Percentiles rank a stretch among this genome's conserved stretches.
phyloP scores from a whole-genome alignment of 495 filamentous ascomycete species.

The Podospora sp. region DNA sequence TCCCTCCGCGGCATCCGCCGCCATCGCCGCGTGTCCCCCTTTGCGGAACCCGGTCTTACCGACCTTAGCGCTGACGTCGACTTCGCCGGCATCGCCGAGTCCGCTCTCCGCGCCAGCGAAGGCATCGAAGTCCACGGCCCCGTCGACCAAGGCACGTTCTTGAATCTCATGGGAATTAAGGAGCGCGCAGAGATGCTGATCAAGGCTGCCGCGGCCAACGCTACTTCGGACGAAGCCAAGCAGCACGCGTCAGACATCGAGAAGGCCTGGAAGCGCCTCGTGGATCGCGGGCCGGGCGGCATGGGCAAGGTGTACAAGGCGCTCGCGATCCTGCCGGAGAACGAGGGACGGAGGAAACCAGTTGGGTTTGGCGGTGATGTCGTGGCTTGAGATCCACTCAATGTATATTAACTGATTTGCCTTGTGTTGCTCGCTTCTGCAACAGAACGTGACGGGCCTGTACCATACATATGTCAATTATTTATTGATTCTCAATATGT shows the following conservation, averaged over 20 bases:
- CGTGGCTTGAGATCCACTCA: not conserved
- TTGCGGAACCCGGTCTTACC: slow-evolving; percentile 73
- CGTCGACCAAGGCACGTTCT: slow-evolving; percentile 80
- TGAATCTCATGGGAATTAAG: slow-evolving; percentile 75
- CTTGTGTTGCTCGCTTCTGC: not conserved
- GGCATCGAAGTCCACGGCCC: slow-evolving; percentile 92
- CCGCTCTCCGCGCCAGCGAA: slow-evolving; percentile 69
- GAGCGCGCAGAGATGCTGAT: slow-evolving; percentile 74
- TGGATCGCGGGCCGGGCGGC: slow-evolving; percentile 73
- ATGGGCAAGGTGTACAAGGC: slow-evolving; percentile 97
- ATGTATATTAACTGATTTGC: not conserved
- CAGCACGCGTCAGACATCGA: slow-evolving; percentile 68
- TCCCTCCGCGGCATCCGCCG: slow-evolving; percentile 82
- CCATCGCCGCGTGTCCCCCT: slow-evolving; percentile 74
- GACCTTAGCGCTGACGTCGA: slow-evolving; percentile 93
- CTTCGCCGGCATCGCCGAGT: slow-evolving; percentile 80
- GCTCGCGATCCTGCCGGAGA: slow-evolving; percentile 85
- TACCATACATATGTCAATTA: not conserved
- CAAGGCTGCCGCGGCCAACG: slow-evolving; percentile 43
- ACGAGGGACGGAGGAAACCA: slow-evolving; percentile 68
- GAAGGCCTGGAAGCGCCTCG: slow-evolving; percentile 72
- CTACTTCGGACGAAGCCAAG: slow-evolving; percentile 59
- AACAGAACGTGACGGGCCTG: not conserved
- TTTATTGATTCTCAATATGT: too few species aligned
- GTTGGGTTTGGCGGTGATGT: slow-evolving; percentile 91